Evolutionary conservation across 106 monocot species (phyloP).

Genomic region (Alisma plantagoaquatica): DNA sequence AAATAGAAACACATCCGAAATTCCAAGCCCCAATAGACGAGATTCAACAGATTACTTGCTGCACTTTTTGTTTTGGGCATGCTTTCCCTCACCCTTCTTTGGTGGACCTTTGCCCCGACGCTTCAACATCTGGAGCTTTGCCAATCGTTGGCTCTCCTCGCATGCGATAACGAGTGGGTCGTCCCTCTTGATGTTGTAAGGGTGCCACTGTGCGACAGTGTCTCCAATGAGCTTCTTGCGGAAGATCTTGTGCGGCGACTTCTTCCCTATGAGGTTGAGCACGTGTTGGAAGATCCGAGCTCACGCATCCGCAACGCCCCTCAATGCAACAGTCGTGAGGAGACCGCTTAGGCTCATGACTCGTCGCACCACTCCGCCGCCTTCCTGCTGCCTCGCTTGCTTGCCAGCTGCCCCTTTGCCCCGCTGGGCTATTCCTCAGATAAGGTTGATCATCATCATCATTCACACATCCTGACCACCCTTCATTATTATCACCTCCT

Average conservation of each 20-base stretch:
- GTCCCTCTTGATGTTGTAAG: slow-evolving; percentile 77
- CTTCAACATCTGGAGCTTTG: slow-evolving; percentile 90
- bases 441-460: no score
- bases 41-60: slow-evolving; percentile 72
- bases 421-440: no score
- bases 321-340: slow-evolving; percentile 7
- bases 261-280: slow-evolving; percentile 57
- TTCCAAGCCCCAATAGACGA: no score
- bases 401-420: no score
- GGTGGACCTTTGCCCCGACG: slow-evolving; percentile 82
- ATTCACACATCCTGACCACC: no score
- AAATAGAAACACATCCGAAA: no score
- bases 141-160: slow-evolving; percentile 61
- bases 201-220: slow-evolving; percentile 63
- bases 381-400: no score
- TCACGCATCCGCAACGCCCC: slow-evolving; percentile 65
- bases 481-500: no score
- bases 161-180: slow-evolving; percentile 50
- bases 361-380: no score
- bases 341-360: slow-evolving; percentile 4
- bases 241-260: slow-evolving; percentile 65
- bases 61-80: slow-evolving; percentile 73
- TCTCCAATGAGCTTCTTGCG: slow-evolving; percentile 77
- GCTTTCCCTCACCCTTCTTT: slow-evolving; percentile 91
- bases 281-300: slow-evolving; percentile 79